Evolutionary conservation across 306 rosid genomes (phyloP).

Genomic region (Ziziphus jujuba): DNA sequence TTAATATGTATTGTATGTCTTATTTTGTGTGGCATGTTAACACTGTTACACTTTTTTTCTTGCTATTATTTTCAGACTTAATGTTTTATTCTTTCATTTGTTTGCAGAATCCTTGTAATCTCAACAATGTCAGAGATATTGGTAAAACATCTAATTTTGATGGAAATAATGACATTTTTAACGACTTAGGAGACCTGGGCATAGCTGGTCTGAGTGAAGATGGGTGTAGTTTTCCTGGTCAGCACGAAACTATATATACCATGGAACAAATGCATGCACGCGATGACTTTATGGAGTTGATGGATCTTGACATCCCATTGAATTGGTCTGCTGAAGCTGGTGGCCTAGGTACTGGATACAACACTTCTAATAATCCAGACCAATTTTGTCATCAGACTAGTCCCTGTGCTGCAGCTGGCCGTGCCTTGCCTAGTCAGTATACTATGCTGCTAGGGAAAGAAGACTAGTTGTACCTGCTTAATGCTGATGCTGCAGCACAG

Average conservation of each 20-base stretch:
- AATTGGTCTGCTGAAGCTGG: slow-evolving; percentile 1
- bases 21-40: too few relatives aligned
- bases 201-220: slow-evolving; percentile 12
- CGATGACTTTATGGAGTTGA: slow-evolving; percentile 51
- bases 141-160: slow-evolving; percentile 5
- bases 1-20: too few relatives aligned
- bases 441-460: too few relatives aligned
- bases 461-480: too few relatives aligned
- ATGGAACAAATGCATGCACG: slow-evolving; percentile 22
- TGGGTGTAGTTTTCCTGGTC: slow-evolving; percentile 1
- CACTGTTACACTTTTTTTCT: too few relatives aligned
- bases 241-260: slow-evolving; percentile 4
- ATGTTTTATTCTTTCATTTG: neutral
- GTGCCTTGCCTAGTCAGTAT: too few relatives aligned
- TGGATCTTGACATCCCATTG: slow-evolving; percentile 47
- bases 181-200: slow-evolving; percentile 33
- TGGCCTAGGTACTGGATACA: too few relatives aligned
- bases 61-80: neutral
- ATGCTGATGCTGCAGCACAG: too few relatives aligned
- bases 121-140: slow-evolving; percentile 9
- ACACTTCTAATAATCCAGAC: too few relatives aligned
- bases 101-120: slow-evolving; percentile 23
- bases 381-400: too few relatives aligned
- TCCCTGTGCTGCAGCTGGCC: too few relatives aligned
- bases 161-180: slow-evolving; percentile 23